Percentiles rank a stretch among this genome's conserved stretches.
These are phyloP conservation scores for Narthecium ossifragum DNA, from an alignment of 106 monocot genomes.

Conservation along the genomic window DNA sequence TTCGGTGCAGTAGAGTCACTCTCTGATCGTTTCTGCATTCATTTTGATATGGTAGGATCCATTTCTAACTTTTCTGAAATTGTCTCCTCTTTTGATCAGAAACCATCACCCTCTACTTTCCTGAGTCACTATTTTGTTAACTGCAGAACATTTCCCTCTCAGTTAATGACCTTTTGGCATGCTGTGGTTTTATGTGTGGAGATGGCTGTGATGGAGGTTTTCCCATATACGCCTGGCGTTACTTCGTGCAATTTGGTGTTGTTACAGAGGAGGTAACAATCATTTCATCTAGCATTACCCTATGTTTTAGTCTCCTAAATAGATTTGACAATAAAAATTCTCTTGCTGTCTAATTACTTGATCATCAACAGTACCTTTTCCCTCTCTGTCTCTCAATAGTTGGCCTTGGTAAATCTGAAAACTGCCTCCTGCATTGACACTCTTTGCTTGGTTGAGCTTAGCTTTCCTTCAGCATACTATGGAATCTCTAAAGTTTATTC, in stretches of 20 bases:
- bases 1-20: constrained; percentile 92
- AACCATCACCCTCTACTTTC: not conserved
- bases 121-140: constrained; percentile 1
- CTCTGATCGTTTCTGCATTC: constrained; percentile 88
- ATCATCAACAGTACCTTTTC: no score
- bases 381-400: no score
- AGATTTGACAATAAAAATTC: no score
- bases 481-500: no score
- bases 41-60: constrained; percentile 51
- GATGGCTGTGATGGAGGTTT: constrained; percentile 99
- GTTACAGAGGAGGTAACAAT: constrained; percentile 82
- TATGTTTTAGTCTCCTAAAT: no score
- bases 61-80: not conserved
- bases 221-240: constrained; percentile 80
- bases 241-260: constrained; percentile 82
- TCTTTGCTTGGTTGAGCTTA: no score
- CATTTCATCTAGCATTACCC: not conserved
- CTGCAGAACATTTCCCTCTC: constrained; percentile 83
- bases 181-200: constrained; percentile 93
- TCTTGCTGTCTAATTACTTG: no score
- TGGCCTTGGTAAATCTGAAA: no score
- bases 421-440: no score
- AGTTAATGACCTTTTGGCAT: constrained; percentile 84
- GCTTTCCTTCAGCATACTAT: no score
- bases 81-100: not conserved